Base-by-base conservation (phyloP, 768 basidiomycete genomes). In the Lentinula edodes region DNA sequence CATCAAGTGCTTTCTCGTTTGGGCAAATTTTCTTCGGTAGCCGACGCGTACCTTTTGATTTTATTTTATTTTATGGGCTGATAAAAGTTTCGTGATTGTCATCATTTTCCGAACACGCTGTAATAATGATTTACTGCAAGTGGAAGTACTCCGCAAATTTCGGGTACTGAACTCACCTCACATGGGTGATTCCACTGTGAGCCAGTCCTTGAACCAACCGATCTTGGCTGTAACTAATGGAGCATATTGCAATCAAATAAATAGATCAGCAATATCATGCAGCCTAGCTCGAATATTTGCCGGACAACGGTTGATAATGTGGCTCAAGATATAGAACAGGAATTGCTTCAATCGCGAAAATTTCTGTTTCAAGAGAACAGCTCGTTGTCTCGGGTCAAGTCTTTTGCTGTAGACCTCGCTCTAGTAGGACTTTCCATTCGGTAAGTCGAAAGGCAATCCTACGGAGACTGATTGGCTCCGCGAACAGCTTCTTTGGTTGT, bases 361-460 rank as follows among this genome's bases (percentile, higher is more conserved):
- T 50, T 51, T 32, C 36, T 60, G 28, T 54, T 54, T 41, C n/a
- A 23, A 6, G 13, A 62, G 45, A 66, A 61, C 13, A 58, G 68
- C 3, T n/a, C 70, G 8, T 52, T 43, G 0, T 42, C 41, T n/a
- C 67, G 66, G 23, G 67, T 69, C 15, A 58, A 62, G 18, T 62
- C 58, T 1, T 80, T 84, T 63, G 71, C 75, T 28, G 52, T 71
- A 36, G 80, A 84, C 65, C 63, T 78, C 46, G 73, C 74, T 61
- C 62, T 83, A 45, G 70, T 84, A 16, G 79, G 75, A 5, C 68
- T 77, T 18, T 69, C 73, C 55, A 63, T 81, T 52, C 74, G 82
- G 82, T 82, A 43, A 64, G 77, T 60, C 32, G 38, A 5, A 13
- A 8, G 38, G 9, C 38, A 39, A 39, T 5, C 13, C 38, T 39